Percentiles rank a stretch among this genome's conserved stretches.
These are phyloP conservation scores for Tuber aestivum DNA, from an alignment of 495 filamentous ascomycete species.

Conservation along the genomic window DNA sequence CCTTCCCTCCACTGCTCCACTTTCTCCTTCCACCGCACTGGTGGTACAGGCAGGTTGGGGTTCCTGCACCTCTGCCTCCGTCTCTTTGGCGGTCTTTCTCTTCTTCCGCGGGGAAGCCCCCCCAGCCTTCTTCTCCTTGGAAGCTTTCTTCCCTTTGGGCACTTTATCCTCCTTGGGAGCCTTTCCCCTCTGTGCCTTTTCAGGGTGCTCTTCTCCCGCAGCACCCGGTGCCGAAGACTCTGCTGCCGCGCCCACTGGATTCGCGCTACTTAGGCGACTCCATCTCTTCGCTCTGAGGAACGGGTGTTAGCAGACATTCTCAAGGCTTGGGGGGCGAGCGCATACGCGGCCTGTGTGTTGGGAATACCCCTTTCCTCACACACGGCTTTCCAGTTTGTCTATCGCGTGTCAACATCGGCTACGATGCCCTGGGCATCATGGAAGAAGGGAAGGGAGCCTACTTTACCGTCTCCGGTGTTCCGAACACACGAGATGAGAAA, in stretches of 20 bases:
- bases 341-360: constrained; percentile 13
- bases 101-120: constrained; percentile 13
- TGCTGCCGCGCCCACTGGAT: background rate
- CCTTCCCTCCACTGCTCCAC: background rate
- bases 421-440: background rate
- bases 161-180: constrained; percentile 4
- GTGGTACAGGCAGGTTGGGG: background rate
- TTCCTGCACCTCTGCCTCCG: background rate
- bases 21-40: background rate
- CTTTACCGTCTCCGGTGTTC: constrained; percentile 11
- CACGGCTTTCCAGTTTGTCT: constrained; percentile 13
- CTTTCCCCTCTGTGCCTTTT: no score
- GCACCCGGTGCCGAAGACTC: background rate
- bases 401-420: background rate
- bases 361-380: constrained; percentile 9
- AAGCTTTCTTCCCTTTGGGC: background rate
- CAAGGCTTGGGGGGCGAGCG: background rate
- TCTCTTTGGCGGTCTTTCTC: constrained; percentile 5
- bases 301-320: background rate
- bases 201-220: no score
- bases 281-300: background rate
- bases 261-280: background rate
- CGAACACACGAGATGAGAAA: constrained; percentile 12
- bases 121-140: background rate
- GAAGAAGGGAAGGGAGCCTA: background rate